Evolutionary conservation across 164 flowering plant species (phyloP).

Genomic region (Aristolochia californica): DNA sequence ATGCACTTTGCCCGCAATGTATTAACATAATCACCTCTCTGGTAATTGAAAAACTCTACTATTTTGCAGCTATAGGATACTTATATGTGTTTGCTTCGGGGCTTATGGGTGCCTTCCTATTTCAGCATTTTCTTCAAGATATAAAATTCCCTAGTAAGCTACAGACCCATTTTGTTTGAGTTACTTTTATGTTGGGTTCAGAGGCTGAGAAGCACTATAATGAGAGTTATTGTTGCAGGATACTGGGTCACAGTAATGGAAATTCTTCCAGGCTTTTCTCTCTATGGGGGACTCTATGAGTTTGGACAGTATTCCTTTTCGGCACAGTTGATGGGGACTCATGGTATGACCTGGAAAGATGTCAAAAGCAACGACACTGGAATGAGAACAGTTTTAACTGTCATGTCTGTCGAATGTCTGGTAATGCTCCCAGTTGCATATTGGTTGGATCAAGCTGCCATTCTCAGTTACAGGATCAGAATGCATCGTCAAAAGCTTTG

Average conservation of each 20-base stretch:
- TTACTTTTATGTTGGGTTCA: too few relatives aligned
- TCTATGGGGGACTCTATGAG: conserved; percentile 71
- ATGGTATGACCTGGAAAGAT: conserved; percentile 64
- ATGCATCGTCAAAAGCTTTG: conserved; percentile 38
- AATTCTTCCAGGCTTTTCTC: conserved; percentile 59
- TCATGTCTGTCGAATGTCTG: conserved; percentile 46
- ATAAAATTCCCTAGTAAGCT: conserved; percentile 64
- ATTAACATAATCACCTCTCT: neutral
- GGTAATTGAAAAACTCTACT: too few relatives aligned
- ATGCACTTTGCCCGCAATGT: too few relatives aligned
- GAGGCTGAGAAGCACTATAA: neutral
- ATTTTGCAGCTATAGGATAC: conserved; percentile 46
- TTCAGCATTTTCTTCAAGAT: conserved; percentile 39
- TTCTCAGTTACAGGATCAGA: conserved; percentile 37
- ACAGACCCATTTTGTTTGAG: neutral
- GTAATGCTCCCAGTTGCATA: conserved; percentile 35
- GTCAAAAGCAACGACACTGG: conserved; percentile 41
- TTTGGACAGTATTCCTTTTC: conserved; percentile 39
- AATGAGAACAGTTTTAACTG: conserved; percentile 47
- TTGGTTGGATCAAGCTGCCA: conserved; percentile 46
- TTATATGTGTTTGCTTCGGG: conserved; percentile 54
- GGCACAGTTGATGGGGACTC: conserved; percentile 37
- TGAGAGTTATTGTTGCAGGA: neutral
- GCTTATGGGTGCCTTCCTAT: conserved; percentile 51
- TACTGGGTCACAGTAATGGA: conserved; percentile 29